These are phyloP conservation scores for Vitis hybrid DNA, from an alignment of 177 flowering plant genomes.

Conservation along the genomic window DNA sequence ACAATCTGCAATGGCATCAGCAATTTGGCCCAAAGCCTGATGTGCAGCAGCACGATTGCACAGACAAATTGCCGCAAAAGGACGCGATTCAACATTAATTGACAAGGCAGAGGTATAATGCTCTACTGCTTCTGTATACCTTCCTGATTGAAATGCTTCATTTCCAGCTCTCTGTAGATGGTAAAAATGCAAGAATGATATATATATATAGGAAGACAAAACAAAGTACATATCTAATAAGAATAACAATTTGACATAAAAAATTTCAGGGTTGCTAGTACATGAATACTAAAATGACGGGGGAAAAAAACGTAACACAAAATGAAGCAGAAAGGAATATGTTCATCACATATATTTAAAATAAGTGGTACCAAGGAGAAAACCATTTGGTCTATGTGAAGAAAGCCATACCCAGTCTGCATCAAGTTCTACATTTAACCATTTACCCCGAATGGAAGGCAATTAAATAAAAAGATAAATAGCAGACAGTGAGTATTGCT, in stretches of 20 bases:
- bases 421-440: too few relatives aligned
- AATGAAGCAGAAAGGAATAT: too few relatives aligned
- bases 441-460: too few relatives aligned
- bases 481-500: too few relatives aligned
- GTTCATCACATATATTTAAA: too few relatives aligned
- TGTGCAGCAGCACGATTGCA: constrained; percentile 98
- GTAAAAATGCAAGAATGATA: constrained; percentile 3
- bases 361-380: too few relatives aligned
- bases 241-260: background rate
- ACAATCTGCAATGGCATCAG: constrained; percentile 99
- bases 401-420: too few relatives aligned
- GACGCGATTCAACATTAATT: constrained; percentile 69
- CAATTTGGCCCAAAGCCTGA: constrained; percentile 77
- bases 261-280: background rate
- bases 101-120: constrained; percentile 83
- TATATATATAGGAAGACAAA: background rate
- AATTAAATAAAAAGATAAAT: too few relatives aligned
- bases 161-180: constrained; percentile 73
- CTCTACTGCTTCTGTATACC: constrained; percentile 77
- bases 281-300: background rate
- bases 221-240: background rate
- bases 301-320: too few relatives aligned
- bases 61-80: constrained; percentile 91
- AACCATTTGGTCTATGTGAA: too few relatives aligned
- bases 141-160: constrained; percentile 76